phyloP scores from a whole-genome alignment of 2,329 filamentous ascomycete genomes.

The Monilinia laxa region DNA sequence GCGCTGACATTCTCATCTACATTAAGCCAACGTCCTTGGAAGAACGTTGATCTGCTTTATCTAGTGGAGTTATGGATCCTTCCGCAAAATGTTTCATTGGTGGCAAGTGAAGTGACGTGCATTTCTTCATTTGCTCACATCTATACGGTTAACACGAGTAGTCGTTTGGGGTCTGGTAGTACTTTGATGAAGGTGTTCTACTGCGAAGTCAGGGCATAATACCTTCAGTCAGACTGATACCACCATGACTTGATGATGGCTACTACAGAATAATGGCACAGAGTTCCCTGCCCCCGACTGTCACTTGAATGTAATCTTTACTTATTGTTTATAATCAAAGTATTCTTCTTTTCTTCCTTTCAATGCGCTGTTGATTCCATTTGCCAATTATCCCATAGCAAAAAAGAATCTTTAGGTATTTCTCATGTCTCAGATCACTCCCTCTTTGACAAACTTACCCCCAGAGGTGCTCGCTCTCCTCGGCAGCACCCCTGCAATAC shows the following conservation, averaged over 20 bases:
- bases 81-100: neutral
- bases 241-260: neutral
- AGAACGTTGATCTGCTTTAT: neutral
- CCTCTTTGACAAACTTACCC: neutral
- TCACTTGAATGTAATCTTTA: neutral
- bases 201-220: neutral
- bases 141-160: neutral
- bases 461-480: neutral
- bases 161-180: neutral
- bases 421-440: slow-evolving; percentile 2
- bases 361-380: neutral
- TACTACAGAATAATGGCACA: neutral
- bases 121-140: neutral
- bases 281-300: too few relatives aligned
- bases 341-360: neutral
- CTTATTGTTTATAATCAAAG: neutral
- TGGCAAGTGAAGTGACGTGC: neutral
- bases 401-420: neutral
- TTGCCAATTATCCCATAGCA: neutral
- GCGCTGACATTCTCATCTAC: neutral
- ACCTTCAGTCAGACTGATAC: neutral
- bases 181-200: neutral
- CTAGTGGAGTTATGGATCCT: neutral
- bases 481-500: neutral
- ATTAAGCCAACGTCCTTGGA: neutral